Conservation (phyloP, 2,329 filamentous ascomycete genomes). For the Thelonectria discophora region DNA sequence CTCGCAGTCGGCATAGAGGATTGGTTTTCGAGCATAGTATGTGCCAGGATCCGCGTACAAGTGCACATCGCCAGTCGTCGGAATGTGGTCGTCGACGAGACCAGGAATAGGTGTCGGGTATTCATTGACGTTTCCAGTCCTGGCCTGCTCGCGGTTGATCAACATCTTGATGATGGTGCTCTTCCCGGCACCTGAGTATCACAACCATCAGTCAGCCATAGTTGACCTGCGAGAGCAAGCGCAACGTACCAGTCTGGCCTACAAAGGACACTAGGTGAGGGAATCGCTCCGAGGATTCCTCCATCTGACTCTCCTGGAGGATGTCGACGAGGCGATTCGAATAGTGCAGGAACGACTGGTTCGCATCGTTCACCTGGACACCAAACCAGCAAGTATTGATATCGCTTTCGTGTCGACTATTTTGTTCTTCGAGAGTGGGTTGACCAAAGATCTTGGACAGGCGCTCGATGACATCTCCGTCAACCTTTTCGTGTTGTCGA, state of each 20-base stretch:
- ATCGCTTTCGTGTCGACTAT: slow-evolving; percentile 8
- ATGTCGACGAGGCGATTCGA: slow-evolving; percentile 18
- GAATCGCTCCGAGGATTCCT: slow-evolving; percentile 9
- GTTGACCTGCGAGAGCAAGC: background rate
- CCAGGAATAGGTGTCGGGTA: slow-evolving; percentile 9
- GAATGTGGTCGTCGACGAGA: slow-evolving; percentile 5
- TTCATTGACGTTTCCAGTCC: background rate
- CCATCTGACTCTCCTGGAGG: slow-evolving; percentile 9
- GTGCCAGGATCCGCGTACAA: slow-evolving; percentile 12
- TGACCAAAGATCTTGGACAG: slow-evolving; percentile 8
- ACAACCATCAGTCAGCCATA: background rate
- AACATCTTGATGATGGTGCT: slow-evolving; percentile 17
- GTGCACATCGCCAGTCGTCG: slow-evolving; percentile 13
- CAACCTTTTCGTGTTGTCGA: slow-evolving; percentile 11
- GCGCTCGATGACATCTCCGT: slow-evolving; percentile 3
- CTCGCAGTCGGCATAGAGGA: slow-evolving; percentile 7
- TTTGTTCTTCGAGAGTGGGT: slow-evolving; percentile 2
- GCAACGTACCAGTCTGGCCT: slow-evolving; percentile 9
- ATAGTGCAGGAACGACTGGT: slow-evolving; percentile 18
- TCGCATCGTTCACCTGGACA: slow-evolving; percentile 4
- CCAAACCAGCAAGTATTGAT: slow-evolving; percentile 18
- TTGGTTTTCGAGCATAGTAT: slow-evolving; percentile 4
- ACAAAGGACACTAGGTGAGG: slow-evolving; percentile 17
- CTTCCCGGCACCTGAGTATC: slow-evolving; percentile 6
- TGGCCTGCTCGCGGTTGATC: slow-evolving; percentile 10